phyloP scores from a whole-genome alignment of 345 rosid species.

The Erucastrum elatum region DNA sequence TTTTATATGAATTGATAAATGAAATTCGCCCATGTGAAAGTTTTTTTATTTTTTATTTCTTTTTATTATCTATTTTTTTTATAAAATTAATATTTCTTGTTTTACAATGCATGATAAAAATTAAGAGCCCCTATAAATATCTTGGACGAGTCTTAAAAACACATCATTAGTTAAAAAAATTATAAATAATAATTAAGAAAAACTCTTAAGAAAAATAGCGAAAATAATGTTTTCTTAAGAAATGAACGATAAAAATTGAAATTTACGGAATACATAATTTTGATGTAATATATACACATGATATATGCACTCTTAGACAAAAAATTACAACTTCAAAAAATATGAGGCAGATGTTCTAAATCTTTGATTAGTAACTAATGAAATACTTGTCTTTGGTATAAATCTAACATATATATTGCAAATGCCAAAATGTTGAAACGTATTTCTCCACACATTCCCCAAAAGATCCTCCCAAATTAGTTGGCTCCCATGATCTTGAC shows the following conservation, averaged over 20 bases:
- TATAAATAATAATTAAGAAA: background rate
- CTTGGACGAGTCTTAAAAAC: background rate
- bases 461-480: slow-evolving; percentile 37
- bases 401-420: too few species aligned
- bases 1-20: background rate
- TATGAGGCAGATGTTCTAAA: too few species aligned
- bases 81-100: background rate
- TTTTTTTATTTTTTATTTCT: background rate
- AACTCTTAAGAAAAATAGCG: background rate
- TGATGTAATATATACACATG: too few species aligned
- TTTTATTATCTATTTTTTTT: background rate
- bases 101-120: background rate
- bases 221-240: background rate
- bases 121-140: background rate
- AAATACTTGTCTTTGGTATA: too few species aligned
- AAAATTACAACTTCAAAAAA: too few species aligned
- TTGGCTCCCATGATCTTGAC: slow-evolving; percentile 46
- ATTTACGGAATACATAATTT: too few species aligned
- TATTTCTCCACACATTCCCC: slow-evolving; percentile 25
- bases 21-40: background rate
- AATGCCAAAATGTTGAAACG: background rate
- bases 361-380: too few species aligned
- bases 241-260: too few species aligned
- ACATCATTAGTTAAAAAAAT: background rate
- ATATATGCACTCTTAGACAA: too few species aligned